Evolutionary conservation across 2,329 filamentous ascomycete genomes (phyloP), one percentile per base, ranked within the genome.

Genomic region (Alternaria sp.): DNA sequence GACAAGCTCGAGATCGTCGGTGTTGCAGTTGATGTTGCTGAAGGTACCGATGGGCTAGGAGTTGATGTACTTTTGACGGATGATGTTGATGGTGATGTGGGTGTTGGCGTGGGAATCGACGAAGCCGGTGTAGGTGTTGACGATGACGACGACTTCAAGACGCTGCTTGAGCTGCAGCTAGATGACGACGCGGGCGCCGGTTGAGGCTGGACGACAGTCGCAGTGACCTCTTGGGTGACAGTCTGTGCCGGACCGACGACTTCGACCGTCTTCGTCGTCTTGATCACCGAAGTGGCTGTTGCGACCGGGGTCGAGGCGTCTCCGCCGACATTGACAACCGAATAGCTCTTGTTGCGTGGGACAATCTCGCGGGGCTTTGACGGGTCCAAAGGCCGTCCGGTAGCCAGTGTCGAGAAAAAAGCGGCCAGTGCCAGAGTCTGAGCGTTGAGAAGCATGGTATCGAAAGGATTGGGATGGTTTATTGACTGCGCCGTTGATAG

Each of bases 301-400:
- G 67, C 49, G 26, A 59, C 67, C 51, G 69, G 40, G 19, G 71
- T 72, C 6, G 73, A 66, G 12, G 74, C 69, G 23, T 78, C 79
- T 28, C 79, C 79, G 46, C 79, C 79, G 21, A 80, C 79, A 55
- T 81, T 81, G 66, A 81, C 76, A n/a, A 81, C 70, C 4, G 75
- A 71, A 58, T 80, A 81, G 30, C 73, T 76, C 61, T 77, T 80
- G 30, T 70, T 67, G 12, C 76, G 74, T 25, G 68, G 67, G 26
- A 61, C 67, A 28, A 74, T 21, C 15, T 71, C 44, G 26, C 58
- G 64, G 26, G 62, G 60, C 43, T 66, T 63, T 6, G 46, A 28
- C 53, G 65, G 61, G 13, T 77, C 72, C 17, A 80, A 63, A 3
- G 77, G 77, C 28, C 74, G 61, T n/a, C 62, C 73, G 56, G 58